Evolutionary conservation across 2,329 filamentous ascomycete species (phyloP).

Genomic region (Cryphonectria parasitica): DNA sequence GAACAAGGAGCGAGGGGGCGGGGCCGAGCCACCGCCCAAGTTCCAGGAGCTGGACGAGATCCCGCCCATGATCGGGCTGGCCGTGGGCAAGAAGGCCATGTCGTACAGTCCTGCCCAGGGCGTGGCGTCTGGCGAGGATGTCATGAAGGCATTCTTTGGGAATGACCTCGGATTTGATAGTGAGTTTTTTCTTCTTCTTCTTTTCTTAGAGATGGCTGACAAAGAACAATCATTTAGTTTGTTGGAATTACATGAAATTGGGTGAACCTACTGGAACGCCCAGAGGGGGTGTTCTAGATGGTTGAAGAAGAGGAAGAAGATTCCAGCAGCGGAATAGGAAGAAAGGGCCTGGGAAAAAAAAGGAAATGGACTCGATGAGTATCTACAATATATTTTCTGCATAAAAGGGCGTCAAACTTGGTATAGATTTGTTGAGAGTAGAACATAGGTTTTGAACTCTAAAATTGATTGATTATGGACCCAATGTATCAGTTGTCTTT

Average conservation of each 20-base stretch:
- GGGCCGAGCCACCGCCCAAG: conserved; percentile 44
- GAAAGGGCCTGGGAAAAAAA: background rate
- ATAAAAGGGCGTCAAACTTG: background rate
- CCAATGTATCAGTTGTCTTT: background rate
- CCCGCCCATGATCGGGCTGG: conserved; percentile 70
- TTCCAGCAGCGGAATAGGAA: no score
- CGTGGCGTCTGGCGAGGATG: conserved; percentile 62
- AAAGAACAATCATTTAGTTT: conserved; percentile 45
- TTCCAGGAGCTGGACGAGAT: conserved; percentile 57
- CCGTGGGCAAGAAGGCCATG: conserved; percentile 71
- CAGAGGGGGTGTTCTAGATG: background rate
- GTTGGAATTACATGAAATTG: conserved; percentile 58
- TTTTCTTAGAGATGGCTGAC: background rate
- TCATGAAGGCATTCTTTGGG: conserved; percentile 67
- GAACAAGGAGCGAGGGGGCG: conserved; percentile 34
- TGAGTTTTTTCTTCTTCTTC: conserved; percentile 45
- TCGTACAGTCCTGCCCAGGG: conserved; percentile 63
- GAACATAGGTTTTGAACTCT: no score
- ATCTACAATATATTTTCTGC: background rate
- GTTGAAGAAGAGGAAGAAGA: background rate
- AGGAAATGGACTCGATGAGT: background rate
- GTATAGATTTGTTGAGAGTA: no score
- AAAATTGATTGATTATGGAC: background rate
- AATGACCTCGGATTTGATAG: conserved; percentile 69
- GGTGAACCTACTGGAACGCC: conserved; percentile 34